Evolutionary conservation across 2,329 filamentous ascomycete species (phyloP), one percentile per base, ranked within the genome.

Genomic region (Aspergillus viridinutans): DNA sequence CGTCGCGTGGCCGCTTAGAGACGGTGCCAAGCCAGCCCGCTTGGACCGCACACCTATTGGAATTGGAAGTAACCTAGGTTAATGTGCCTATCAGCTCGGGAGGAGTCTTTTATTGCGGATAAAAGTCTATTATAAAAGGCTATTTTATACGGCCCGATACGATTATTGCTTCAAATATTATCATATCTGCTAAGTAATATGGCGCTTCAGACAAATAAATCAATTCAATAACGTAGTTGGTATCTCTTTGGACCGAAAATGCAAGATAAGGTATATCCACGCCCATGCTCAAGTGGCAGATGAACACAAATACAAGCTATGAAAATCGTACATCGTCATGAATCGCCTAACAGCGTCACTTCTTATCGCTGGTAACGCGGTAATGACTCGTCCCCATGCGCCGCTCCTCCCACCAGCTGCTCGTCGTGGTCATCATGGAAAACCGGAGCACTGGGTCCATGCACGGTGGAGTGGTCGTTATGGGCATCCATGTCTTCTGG

Each of bases 351-450:
- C 28, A 35, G 49, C 49, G 12, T 17, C 29, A 38, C 32, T 38
- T 7, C 29, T 67, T 58, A 78, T 61, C 75, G 73, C 61, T 75
- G 75, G 66, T 80, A 80, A 56, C 71, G 72, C 56, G 77, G 77
- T 45, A 80, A 65, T 43, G 74, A 71, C 57, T 78, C 74, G 49
- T 73, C 72, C 21, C 65, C 66, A 58, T 69, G 69, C 52, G 72
- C 69, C 35, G 69, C 69, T 25, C 74, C 65, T 43, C 72, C 72
- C 26, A 76, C 69, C 45, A 77, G 64, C 67, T 78, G 74, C 63
- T 82, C 78, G 58, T 83, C 78, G 61, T 83, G 79, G 55, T 85
- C 79, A 61, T 84, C 80, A 57, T 85, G 79, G n/a, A 88, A 72
- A 26, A 80, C 72, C 3, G 85, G 86, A 4, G 86, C 85, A 49